Conservation (phyloP, 192 early-diverging fungal genomes). For the Backusella luteola region DNA sequence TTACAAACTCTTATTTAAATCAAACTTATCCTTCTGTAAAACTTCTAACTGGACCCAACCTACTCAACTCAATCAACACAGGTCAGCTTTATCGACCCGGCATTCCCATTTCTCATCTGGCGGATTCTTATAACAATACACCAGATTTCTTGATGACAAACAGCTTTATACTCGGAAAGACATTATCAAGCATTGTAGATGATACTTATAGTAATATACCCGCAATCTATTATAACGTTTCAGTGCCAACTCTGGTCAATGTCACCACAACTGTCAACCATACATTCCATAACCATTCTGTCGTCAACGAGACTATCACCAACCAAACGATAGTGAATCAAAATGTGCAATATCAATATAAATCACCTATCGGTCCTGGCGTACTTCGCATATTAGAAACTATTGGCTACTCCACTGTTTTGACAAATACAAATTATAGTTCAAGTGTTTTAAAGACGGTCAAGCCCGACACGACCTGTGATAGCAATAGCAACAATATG, state of each 20-base stretch:
- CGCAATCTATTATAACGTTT: constrained; percentile 11
- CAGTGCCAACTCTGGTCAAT: not conserved
- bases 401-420: constrained; percentile 36
- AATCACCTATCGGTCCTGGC: constrained; percentile 31
- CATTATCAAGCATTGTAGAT: constrained; percentile 13
- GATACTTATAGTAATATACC: constrained; percentile 15
- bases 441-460: not conserved
- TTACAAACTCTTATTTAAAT: constrained; percentile 17
- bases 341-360: not conserved
- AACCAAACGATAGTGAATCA: not conserved
- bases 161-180: constrained; percentile 13
- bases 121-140: constrained; percentile 24
- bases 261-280: not conserved
- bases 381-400: constrained; percentile 29
- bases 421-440: constrained; percentile 22
- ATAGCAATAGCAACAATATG: not conserved
- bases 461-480: constrained; percentile 3
- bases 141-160: constrained; percentile 32
- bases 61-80: not conserved
- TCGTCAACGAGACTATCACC: constrained; percentile 19
- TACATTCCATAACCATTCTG: not conserved
- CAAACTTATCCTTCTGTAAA: constrained; percentile 19
- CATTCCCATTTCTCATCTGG: constrained; percentile 32
- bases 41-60: constrained; percentile 11
- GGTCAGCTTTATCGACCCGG: constrained; percentile 22